Evolutionary conservation across 805 yeast species (phyloP).

Genomic region (Lipomyces lipofer): DNA sequence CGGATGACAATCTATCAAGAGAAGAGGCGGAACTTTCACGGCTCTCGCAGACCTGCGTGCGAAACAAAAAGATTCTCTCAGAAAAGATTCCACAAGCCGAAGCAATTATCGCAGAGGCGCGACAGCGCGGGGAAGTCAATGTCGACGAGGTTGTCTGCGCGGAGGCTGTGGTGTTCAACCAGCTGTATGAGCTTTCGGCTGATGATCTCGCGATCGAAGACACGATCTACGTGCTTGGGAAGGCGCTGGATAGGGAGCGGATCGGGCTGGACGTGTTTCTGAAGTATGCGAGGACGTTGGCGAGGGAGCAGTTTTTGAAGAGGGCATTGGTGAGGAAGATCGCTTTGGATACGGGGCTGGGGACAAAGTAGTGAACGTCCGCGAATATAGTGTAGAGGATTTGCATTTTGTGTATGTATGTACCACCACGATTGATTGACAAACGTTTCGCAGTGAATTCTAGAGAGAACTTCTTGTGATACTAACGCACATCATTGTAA

Average conservation of each 20-base stretch:
- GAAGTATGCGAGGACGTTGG: slow-evolving; percentile 53
- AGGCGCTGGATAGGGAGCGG: slow-evolving; percentile 53
- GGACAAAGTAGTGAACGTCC: too few relatives aligned
- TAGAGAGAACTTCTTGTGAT: too few relatives aligned
- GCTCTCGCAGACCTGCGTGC: slow-evolving; percentile 46
- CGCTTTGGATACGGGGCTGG: slow-evolving; percentile 26
- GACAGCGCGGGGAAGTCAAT: slow-evolving; percentile 28
- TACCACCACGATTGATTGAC: too few relatives aligned
- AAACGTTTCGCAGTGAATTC: too few relatives aligned
- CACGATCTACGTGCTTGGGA: slow-evolving; percentile 57
- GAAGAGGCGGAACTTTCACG: slow-evolving; percentile 39
- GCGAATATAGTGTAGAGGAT: too few relatives aligned
- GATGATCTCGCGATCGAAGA: slow-evolving; percentile 74
- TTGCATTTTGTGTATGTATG: too few relatives aligned
- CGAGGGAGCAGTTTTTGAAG: slow-evolving; percentile 63
- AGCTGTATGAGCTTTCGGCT: slow-evolving; percentile 62
- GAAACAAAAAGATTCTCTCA: slow-evolving; percentile 19
- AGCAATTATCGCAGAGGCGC: slow-evolving; percentile 40
- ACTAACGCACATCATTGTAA: too few relatives aligned
- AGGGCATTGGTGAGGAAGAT: slow-evolving; percentile 46
- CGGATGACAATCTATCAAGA: slow-evolving; percentile 39
- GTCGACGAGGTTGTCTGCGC: slow-evolving; percentile 51
- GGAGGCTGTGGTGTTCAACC: slow-evolving; percentile 57
- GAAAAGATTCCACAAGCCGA: slow-evolving; percentile 35
- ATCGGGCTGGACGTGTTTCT: slow-evolving; percentile 48